Conservation (phyloP, 768 basidiomycete species). For the Boletellus ananas region DNA sequence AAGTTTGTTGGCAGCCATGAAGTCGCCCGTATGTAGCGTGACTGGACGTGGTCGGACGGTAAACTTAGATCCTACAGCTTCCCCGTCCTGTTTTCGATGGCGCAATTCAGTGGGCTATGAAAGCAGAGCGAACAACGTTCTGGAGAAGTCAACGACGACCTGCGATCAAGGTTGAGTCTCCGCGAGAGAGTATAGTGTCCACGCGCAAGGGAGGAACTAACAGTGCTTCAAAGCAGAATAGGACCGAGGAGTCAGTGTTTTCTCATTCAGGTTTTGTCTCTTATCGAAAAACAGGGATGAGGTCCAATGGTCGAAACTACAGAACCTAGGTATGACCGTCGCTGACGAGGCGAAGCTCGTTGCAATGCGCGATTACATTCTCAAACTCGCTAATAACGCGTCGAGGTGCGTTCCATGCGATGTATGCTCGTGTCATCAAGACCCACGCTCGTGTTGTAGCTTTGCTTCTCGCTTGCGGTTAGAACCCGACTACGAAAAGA, state of each 20-base stretch:
- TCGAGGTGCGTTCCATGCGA: constrained; percentile 51
- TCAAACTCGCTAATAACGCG: constrained; percentile 76
- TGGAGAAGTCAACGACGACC: constrained; percentile 60
- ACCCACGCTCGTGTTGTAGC: constrained; percentile 36
- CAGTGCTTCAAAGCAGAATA: constrained; percentile 40
- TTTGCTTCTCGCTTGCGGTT: constrained; percentile 61
- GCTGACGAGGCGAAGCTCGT: constrained; percentile 81
- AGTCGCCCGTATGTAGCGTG: constrained; percentile 61
- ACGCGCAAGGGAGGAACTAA: constrained; percentile 51
- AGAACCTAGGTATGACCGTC: constrained; percentile 81
- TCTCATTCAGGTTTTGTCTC: not conserved
- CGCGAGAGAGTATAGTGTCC: constrained; percentile 66
- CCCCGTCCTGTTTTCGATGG: constrained; percentile 78
- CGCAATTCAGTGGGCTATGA: constrained; percentile 85
- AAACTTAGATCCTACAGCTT: constrained; percentile 33
- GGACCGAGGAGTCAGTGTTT: constrained; percentile 72
- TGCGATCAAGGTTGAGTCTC: constrained; percentile 55
- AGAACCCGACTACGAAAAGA: constrained; percentile 61
- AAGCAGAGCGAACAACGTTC: constrained; percentile 72
- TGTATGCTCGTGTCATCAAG: not conserved
- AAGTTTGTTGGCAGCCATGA: constrained; percentile 70
- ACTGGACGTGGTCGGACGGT: not conserved
- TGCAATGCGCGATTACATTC: constrained; percentile 85
- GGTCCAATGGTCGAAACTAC: constrained; percentile 66
- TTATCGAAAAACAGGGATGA: constrained; percentile 58